These are phyloP conservation scores for Apiospora marii DNA, from an alignment of 2,329 filamentous ascomycete genomes.

Conservation along the genomic window DNA sequence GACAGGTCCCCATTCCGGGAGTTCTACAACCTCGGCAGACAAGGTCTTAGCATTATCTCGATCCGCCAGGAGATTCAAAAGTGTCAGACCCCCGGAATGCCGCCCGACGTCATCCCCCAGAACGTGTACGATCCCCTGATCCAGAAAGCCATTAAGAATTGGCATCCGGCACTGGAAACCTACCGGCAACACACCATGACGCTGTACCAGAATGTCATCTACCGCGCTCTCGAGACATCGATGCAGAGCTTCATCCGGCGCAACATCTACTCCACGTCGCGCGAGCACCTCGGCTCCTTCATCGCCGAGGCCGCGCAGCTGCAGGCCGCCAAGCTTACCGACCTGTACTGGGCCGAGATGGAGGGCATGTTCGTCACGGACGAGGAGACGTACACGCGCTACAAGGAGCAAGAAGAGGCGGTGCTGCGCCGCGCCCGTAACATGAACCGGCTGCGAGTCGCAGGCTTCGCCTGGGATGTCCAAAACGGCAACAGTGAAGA, in stretches of 20 bases:
- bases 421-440: slow-evolving; percentile 57
- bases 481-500: slow-evolving; percentile 52
- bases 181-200: slow-evolving; percentile 58
- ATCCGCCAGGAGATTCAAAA: slow-evolving; percentile 63
- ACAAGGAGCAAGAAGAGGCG: slow-evolving; percentile 54
- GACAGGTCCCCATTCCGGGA: slow-evolving; percentile 44
- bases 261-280: slow-evolving; percentile 58
- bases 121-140: slow-evolving; percentile 68
- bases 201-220: slow-evolving; percentile 56
- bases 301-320: slow-evolving; percentile 48
- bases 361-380: slow-evolving; percentile 67
- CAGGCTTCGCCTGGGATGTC: slow-evolving; percentile 44
- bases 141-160: slow-evolving; percentile 63
- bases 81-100: slow-evolving; percentile 64
- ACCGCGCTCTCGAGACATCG: slow-evolving; percentile 54
- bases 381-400: slow-evolving; percentile 53
- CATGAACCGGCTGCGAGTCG: slow-evolving; percentile 55
- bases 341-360: slow-evolving; percentile 61
- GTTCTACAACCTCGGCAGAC: slow-evolving; percentile 49
- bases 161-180: slow-evolving; percentile 60
- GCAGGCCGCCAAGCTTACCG: slow-evolving; percentile 48
- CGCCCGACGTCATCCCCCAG: slow-evolving; percentile 61
- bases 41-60: slow-evolving; percentile 55
- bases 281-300: slow-evolving; percentile 52
- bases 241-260: slow-evolving; percentile 56